Evolutionary conservation across 2,329 filamentous ascomycete species (phyloP).

Genomic region (Ophiognomonia clavigignenti-juglandacearum): DNA sequence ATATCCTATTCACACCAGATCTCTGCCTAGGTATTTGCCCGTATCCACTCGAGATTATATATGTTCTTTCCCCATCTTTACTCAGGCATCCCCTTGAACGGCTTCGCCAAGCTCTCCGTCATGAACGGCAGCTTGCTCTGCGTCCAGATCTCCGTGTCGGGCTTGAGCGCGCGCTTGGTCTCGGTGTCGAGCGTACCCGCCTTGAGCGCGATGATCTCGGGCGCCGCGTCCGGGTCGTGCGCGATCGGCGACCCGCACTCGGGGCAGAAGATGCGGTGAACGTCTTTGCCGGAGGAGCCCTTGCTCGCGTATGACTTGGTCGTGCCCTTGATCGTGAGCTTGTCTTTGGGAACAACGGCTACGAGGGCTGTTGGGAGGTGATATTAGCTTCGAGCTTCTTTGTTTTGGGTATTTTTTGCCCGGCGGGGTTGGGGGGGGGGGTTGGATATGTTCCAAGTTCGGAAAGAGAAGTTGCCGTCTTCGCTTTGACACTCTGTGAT

Average conservation of each 20-base stretch:
- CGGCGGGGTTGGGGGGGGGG: too few relatives aligned
- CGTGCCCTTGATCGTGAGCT: conserved; percentile 58
- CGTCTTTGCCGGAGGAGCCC: conserved; percentile 56
- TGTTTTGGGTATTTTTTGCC: too few relatives aligned
- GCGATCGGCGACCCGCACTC: conserved; percentile 67
- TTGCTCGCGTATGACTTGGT: conserved; percentile 59
- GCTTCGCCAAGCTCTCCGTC: conserved; percentile 58
- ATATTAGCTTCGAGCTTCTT: too few relatives aligned
- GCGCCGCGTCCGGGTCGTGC: conserved; percentile 66
- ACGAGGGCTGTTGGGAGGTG: conserved; percentile 50
- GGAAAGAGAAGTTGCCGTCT: too few relatives aligned
- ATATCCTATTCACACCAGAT: too few relatives aligned
- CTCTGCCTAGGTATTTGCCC: too few relatives aligned
- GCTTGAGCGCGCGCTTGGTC: conserved; percentile 65
- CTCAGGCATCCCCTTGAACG: conserved; percentile 60
- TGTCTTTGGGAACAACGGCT: conserved; percentile 60
- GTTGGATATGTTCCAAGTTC: too few relatives aligned
- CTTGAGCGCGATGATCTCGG: conserved; percentile 65
- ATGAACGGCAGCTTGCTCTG: conserved; percentile 65
- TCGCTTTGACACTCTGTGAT: too few relatives aligned
- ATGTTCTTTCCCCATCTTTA: too few relatives aligned
- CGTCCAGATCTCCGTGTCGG: conserved; percentile 67
- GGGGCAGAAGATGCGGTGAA: conserved; percentile 65
- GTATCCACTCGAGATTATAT: too few relatives aligned
- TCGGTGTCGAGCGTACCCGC: conserved; percentile 58